Evolutionary conservation across 164 flowering plant species (phyloP).

Genomic region (Vitis riparia): DNA sequence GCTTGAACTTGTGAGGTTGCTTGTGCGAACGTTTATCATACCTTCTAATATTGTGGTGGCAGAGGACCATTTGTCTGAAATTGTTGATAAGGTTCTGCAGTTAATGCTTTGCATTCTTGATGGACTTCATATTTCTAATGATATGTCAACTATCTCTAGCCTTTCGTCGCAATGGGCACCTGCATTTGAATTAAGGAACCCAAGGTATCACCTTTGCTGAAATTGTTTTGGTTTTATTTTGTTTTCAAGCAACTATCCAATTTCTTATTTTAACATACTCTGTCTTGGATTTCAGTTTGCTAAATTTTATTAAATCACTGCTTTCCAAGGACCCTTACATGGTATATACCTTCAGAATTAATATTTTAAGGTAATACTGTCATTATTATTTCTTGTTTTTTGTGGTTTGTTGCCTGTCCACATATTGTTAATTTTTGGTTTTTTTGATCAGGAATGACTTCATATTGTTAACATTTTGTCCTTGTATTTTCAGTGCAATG

Average conservation of each 20-base stretch:
- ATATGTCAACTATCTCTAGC: slow-evolving; percentile 27
- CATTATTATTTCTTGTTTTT: background rate
- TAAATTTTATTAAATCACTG: slow-evolving; percentile 55
- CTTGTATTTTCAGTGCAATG: slow-evolving; percentile 53
- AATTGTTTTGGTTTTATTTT: slow-evolving; percentile 3
- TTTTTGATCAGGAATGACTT: background rate
- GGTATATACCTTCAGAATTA: slow-evolving; percentile 36
- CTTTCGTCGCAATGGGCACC: slow-evolving; percentile 65
- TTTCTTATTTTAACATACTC: slow-evolving; percentile 1
- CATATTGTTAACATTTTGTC: slow-evolving; percentile 8
- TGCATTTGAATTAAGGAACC: slow-evolving; percentile 50
- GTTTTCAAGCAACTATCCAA: background rate
- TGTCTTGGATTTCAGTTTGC: slow-evolving; percentile 52
- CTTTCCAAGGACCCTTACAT: slow-evolving; percentile 51
- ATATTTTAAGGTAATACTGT: slow-evolving; percentile 60
- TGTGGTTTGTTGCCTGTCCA: background rate
- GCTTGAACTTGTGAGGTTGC: slow-evolving; percentile 39
- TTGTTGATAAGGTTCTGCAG: slow-evolving; percentile 50
- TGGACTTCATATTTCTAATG: slow-evolving; percentile 35
- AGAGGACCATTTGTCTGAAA: slow-evolving; percentile 27
- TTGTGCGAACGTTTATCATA: slow-evolving; percentile 34
- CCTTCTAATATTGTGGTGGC: slow-evolving; percentile 17
- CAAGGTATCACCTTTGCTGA: slow-evolving; percentile 44
- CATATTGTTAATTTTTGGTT: slow-evolving; percentile 1
- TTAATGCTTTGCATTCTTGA: slow-evolving; percentile 66